phyloP scores from a whole-genome alignment of 176 grass and related monocot genomes.

The Lolium perenne region DNA sequence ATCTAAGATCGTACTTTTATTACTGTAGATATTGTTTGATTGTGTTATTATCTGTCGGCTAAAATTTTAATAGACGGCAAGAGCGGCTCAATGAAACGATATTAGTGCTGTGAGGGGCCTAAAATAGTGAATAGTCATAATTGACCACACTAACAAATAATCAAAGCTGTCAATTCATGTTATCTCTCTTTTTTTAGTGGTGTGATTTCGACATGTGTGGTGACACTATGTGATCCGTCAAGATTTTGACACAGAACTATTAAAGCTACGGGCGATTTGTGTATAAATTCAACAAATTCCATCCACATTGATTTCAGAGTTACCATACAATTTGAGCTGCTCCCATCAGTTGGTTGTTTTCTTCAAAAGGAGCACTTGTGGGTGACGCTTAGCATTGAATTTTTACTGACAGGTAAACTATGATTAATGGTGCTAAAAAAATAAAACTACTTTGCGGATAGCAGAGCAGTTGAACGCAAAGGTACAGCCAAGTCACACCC shows the following conservation, averaged over 20 bases:
- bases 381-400: not conserved
- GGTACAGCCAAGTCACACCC: slow-evolving; percentile 1
- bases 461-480: slow-evolving; percentile 4
- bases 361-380: not conserved
- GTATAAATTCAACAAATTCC: slow-evolving; percentile 1
- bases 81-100: not conserved
- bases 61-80: not conserved
- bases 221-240: slow-evolving; percentile 25
- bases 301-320: slow-evolving; percentile 2
- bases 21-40: not conserved
- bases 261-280: not conserved
- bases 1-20: not conserved
- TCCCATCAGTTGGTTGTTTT: not conserved
- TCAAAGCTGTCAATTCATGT: not conserved
- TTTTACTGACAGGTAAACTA: slow-evolving; percentile 21
- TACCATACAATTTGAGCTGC: slow-evolving; percentile 2
- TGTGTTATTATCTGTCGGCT: not conserved
- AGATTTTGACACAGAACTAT: slow-evolving; percentile 24
- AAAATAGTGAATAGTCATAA: not conserved
- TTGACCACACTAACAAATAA: not conserved
- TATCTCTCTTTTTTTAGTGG: not conserved
- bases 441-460: slow-evolving; percentile 22
- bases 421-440: not conserved
- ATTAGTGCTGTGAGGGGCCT: not conserved
- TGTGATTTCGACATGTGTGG: not conserved